Evolutionary conservation across 768 basidiomycete species (phyloP), one percentile per base, ranked within the genome.

Genomic region (Candolleomyces aberdarensis): DNA sequence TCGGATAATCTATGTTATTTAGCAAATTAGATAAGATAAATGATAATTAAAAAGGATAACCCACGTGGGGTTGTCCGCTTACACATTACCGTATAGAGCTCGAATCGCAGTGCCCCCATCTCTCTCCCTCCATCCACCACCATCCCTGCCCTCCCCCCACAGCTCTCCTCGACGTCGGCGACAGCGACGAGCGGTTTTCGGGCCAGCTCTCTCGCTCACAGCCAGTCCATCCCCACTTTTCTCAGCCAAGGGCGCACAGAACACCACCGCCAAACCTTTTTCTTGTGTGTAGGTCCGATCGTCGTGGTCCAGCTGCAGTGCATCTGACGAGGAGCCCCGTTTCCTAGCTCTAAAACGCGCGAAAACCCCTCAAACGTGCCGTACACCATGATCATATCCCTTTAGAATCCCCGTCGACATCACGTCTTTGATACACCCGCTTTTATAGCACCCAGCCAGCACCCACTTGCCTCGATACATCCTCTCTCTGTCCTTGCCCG

Each of bases 301-400:
- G 31, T 31, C 17, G 10, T 39, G 29, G 31, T 29, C 29, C 49
- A 17, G 32, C 32, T n/a, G 9, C 9, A 39, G 15, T 5, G 9
- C 52, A 44, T 9, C 26, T 58, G 19, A 50, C 31, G 29, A 14
- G 3, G 54, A 40, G 19, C 10, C 32, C 36, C 36, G 36, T 36
- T 36, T 36, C 5, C 39, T 31, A 60, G 59, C 51, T 56, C 20
- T 40, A 61, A 31, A 55, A 56, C 43, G 55, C 53, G 39, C 44
- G 56, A 19, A 46, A 48, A 11, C 54, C 26, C 10, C 0, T 17
- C 7, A 61, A 56, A 39, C 57, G 46, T 47, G 20, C 17, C 70
- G 72, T 74, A 68, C 76, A 72, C 69, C 72, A 78, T 79, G 77
- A 75, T 75, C 65, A 76, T 74, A 70, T 75, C 76, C 70, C 71